Conservation (phyloP, 495 filamentous ascomycete species). For the Neurospora cerealis region DNA sequence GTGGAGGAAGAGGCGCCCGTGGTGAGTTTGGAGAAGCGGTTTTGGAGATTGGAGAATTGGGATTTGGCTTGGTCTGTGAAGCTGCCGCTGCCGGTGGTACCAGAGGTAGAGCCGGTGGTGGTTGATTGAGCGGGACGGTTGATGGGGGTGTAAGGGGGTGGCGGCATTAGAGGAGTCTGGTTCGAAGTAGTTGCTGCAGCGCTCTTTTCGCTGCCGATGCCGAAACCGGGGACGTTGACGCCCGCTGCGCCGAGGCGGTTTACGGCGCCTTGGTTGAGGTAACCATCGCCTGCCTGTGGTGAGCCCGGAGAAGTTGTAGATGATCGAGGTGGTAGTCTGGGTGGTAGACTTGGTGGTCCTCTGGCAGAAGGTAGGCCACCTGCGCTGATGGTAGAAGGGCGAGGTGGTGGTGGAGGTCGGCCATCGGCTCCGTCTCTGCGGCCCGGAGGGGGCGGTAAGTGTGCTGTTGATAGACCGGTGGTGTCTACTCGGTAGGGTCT, state of each 20-base stretch:
- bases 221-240: conserved; percentile 71
- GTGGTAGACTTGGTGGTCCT: conserved; percentile 59
- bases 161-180: conserved; percentile 4
- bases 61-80: not conserved
- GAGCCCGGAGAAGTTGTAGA: conserved; percentile 40
- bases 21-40: conserved; percentile 52
- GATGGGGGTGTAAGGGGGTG: conserved; percentile 4
- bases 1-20: not conserved
- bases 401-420: conserved; percentile 14
- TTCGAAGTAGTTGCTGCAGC: conserved; percentile 2
- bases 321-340: conserved; percentile 42
- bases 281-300: conserved; percentile 16
- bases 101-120: conserved; percentile 5
- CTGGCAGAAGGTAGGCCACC: not conserved
- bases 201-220: conserved; percentile 44
- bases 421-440: conserved; percentile 40
- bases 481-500: conserved; percentile 60
- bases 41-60: conserved; percentile 52
- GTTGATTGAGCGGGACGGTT: conserved; percentile 2
- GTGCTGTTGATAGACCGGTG: conserved; percentile 56
- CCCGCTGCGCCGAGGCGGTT: conserved; percentile 64
- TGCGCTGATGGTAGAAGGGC: conserved; percentile 11
- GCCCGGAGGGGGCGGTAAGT: conserved; percentile 63
- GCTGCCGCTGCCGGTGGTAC: not conserved
- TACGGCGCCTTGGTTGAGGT: conserved; percentile 59